Conservation (phyloP, 1,284 basidiomycete genomes). For the Pyrrhoderma noxium region DNA sequence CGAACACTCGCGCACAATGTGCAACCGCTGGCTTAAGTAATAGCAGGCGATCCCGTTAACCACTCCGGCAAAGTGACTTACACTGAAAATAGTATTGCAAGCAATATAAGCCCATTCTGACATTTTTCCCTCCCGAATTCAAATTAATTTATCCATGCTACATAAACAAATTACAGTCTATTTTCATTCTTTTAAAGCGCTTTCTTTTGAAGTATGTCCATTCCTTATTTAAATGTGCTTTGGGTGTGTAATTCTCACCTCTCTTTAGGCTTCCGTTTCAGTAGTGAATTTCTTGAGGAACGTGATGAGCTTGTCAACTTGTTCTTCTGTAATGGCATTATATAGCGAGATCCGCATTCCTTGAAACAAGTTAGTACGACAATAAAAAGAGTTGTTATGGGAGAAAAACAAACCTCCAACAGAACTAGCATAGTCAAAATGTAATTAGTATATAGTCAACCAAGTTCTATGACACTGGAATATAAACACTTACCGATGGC, state of each 20-base stretch:
- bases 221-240: not conserved
- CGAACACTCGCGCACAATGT: slow-evolving; percentile 82
- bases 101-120: not conserved
- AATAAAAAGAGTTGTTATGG: slow-evolving; percentile 22
- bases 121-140: not conserved
- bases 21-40: slow-evolving; percentile 52
- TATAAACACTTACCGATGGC: slow-evolving; percentile 66
- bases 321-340: slow-evolving; percentile 86
- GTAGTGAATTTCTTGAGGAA: slow-evolving; percentile 52
- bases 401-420: slow-evolving; percentile 45
- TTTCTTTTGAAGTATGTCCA: not conserved
- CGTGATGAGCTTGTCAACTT: slow-evolving; percentile 52
- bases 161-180: no score
- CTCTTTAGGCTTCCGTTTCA: slow-evolving; percentile 1
- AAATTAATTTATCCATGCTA: no score
- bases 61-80: slow-evolving; percentile 82
- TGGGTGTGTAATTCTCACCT: not conserved
- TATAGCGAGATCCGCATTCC: slow-evolving; percentile 91
- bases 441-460: no score
- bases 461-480: slow-evolving; percentile 1
- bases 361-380: slow-evolving; percentile 24
- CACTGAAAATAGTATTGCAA: not conserved
- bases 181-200: not conserved
- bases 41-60: slow-evolving; percentile 91
- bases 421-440: slow-evolving; percentile 35